These are phyloP conservation scores for Salvia sclarea DNA, from an alignment of 305 asterid species.

Conservation along the genomic window DNA sequence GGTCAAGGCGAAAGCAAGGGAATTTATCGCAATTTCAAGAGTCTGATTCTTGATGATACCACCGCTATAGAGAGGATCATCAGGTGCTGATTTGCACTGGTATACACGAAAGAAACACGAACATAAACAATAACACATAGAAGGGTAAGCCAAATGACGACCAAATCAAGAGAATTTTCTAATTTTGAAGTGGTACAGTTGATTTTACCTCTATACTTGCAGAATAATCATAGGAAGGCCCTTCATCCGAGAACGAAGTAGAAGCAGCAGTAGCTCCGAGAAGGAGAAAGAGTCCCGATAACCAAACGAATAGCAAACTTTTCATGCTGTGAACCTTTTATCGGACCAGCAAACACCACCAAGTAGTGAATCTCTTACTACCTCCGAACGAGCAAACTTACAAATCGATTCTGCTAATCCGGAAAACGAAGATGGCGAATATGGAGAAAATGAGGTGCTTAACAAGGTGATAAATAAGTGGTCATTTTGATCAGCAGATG, in stretches of 20 bases:
- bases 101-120: constrained; percentile 9
- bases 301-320: constrained; percentile 5
- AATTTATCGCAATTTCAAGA: neutral
- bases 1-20: constrained; percentile 33
- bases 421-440: neutral
- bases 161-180: neutral
- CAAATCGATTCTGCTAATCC: constrained; percentile 18
- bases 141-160: neutral
- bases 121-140: neutral
- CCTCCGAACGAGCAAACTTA: neutral
- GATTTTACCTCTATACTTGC: constrained; percentile 43
- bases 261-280: constrained; percentile 32
- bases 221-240: constrained; percentile 37
- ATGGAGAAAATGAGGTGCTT: neutral
- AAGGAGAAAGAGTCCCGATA: constrained; percentile 28
- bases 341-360: neutral
- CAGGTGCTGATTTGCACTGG: constrained; percentile 47
- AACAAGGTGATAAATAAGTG: constrained; percentile 1
- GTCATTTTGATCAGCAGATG: constrained; percentile 11
- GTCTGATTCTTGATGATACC: constrained; percentile 39
- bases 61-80: constrained; percentile 47
- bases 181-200: neutral
- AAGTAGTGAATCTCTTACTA: neutral
- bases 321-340: constrained; percentile 26
- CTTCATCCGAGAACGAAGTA: constrained; percentile 28